Evolutionary conservation across 164 flowering plant species (phyloP).

Genomic region (Stephania cephalantha): DNA sequence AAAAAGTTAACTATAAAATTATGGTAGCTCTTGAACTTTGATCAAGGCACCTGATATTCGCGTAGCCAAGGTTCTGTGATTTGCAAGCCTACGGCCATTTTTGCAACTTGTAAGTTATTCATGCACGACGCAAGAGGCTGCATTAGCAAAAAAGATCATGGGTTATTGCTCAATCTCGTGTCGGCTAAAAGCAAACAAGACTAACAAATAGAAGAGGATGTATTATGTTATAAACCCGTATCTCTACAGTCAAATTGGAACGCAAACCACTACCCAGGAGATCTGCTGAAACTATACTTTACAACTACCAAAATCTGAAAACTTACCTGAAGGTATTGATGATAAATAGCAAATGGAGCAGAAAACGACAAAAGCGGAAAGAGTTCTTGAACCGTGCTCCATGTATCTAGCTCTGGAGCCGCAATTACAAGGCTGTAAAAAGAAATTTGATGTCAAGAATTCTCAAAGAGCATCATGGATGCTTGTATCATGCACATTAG

Average conservation of each 20-base stretch:
- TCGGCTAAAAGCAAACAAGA: background rate
- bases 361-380: constrained; percentile 77
- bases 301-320: constrained; percentile 1
- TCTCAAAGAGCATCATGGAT: background rate
- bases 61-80: constrained; percentile 95
- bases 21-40: background rate
- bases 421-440: constrained; percentile 74
- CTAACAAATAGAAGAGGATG: background rate
- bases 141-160: constrained; percentile 12
- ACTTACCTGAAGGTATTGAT: constrained; percentile 81
- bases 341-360: constrained; percentile 89
- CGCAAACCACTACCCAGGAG: background rate
- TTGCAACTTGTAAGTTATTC: constrained; percentile 71
- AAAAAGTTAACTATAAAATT: background rate
- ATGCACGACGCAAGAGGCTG: constrained; percentile 95
- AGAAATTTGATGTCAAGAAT: constrained; percentile 3
- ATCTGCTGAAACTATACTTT: background rate
- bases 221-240: too few species aligned
- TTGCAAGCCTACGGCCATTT: constrained; percentile 82
- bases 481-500: background rate
- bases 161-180: background rate
- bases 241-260: background rate
- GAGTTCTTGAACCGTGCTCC: constrained; percentile 58
- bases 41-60: constrained; percentile 49
- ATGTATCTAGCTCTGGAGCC: constrained; percentile 80